Percentiles rank a stretch among this genome's conserved stretches.
These are phyloP conservation scores for Voacanga thouarsii DNA, from an alignment of 257 asterid species.

Conservation along the genomic window DNA sequence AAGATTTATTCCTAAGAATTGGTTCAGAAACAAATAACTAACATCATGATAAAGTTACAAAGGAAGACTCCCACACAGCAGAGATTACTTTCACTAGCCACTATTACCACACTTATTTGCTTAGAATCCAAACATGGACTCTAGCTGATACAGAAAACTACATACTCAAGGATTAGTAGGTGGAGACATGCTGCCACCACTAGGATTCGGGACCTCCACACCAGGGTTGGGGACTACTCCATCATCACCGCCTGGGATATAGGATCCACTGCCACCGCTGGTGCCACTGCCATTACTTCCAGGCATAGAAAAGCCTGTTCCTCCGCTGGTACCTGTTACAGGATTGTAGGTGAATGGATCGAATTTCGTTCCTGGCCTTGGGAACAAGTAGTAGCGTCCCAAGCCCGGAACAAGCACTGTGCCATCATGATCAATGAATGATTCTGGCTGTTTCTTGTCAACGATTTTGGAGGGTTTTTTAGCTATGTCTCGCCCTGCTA, in stretches of 20 bases:
- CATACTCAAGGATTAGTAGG: conserved; percentile 45
- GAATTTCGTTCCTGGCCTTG: conserved; percentile 30
- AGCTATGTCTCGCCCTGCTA: conserved; percentile 40
- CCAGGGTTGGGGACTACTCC: conserved; percentile 60
- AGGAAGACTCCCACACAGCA: not conserved
- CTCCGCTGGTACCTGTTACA: conserved; percentile 51
- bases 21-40: not conserved
- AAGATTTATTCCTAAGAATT: not conserved
- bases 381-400: conserved; percentile 53
- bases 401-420: conserved; percentile 62
- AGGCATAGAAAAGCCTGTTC: conserved; percentile 36
- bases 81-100: not conserved
- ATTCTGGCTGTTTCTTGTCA: conserved; percentile 35
- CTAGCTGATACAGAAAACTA: not conserved
- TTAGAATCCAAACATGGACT: not conserved
- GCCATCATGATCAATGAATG: conserved; percentile 41
- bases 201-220: conserved; percentile 46
- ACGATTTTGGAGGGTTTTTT: conserved; percentile 11
- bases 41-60: not conserved
- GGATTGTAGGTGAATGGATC: conserved; percentile 56
- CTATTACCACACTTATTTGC: not conserved
- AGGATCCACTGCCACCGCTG: conserved; percentile 8
- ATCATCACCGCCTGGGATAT: conserved; percentile 71
- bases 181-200: conserved; percentile 31
- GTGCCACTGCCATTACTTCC: conserved; percentile 29